phyloP scores from a whole-genome alignment of 2,329 filamentous ascomycete genomes.

The Bretziella fagacearum region DNA sequence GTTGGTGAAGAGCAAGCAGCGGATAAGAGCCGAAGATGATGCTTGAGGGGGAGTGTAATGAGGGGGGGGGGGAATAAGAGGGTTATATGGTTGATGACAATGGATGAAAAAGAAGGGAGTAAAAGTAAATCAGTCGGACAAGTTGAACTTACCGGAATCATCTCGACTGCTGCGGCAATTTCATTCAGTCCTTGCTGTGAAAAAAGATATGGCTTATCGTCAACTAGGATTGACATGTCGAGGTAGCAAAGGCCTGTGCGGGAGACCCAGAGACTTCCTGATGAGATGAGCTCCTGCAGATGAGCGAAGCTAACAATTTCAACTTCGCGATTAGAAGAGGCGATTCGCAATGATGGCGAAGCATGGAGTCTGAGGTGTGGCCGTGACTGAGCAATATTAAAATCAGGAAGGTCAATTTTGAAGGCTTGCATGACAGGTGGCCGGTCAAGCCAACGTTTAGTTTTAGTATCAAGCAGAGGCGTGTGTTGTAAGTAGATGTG shows the following conservation, averaged over 20 bases:
- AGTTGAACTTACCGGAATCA: constrained; percentile 10
- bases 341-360: background rate
- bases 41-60: background rate
- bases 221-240: constrained; percentile 8
- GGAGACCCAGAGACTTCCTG: constrained; percentile 12
- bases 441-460: background rate
- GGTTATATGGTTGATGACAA: background rate
- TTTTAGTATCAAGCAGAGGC: background rate
- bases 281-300: constrained; percentile 4
- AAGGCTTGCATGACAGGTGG: background rate
- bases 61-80: too few species aligned
- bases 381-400: constrained; percentile 2
- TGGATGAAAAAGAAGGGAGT: background rate
- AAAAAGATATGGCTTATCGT: constrained; percentile 9
- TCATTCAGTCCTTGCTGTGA: constrained; percentile 4
- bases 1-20: background rate
- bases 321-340: background rate
- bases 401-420: constrained; percentile 4
- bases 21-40: background rate
- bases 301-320: constrained; percentile 5
- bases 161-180: constrained; percentile 7
- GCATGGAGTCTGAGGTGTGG: background rate
- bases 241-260: constrained; percentile 14
- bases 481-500: background rate
- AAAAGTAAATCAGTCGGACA: background rate